Percentiles rank a stretch among this genome's conserved stretches.
These are phyloP conservation scores for Lodderomyces pseudojiufengensis DNA, from an alignment of 1,139 yeast species.

Conservation along the genomic window DNA sequence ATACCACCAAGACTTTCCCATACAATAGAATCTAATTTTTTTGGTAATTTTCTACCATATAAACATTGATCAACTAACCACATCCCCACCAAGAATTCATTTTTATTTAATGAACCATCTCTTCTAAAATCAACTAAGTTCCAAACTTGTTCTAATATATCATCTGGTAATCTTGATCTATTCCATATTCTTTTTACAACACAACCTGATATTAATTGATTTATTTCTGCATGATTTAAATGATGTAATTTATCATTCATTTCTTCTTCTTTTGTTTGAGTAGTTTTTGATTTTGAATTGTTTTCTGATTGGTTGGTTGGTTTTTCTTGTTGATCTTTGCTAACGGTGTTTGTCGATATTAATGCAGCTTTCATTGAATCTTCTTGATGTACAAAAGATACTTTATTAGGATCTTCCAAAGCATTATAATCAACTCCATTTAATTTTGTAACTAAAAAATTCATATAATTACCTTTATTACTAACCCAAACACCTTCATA, in stretches of 20 bases:
- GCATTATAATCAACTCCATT: slow-evolving; percentile 24
- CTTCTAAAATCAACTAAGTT: slow-evolving; percentile 69
- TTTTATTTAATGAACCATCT: slow-evolving; percentile 76
- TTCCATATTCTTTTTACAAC: slow-evolving; percentile 80
- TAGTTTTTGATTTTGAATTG: too few relatives aligned
- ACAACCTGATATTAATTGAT: slow-evolving; percentile 53
- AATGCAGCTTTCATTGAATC: slow-evolving; percentile 30
- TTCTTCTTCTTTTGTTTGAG: neutral
- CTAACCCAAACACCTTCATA: slow-evolving; percentile 95
- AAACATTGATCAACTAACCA: slow-evolving; percentile 94
- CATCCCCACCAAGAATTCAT: slow-evolving; percentile 87
- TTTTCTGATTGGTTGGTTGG: too few relatives aligned
- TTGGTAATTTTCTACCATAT: slow-evolving; percentile 89
- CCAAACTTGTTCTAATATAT: slow-evolving; percentile 68
- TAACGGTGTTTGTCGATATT: slow-evolving; percentile 23
- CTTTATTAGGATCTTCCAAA: slow-evolving; percentile 15
- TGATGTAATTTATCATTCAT: slow-evolving; percentile 26
- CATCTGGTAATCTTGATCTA: slow-evolving; percentile 67
- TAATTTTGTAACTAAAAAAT: slow-evolving; percentile 33
- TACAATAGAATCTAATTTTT: slow-evolving; percentile 49
- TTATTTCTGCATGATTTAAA: slow-evolving; percentile 27
- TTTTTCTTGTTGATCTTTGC: neutral
- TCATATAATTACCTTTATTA: slow-evolving; percentile 65
- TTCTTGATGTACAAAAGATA: slow-evolving; percentile 14
- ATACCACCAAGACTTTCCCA: slow-evolving; percentile 65